Base-by-base conservation (phyloP, 495 filamentous ascomycete genomes). In the Polyplosphaeria fusca region DNA sequence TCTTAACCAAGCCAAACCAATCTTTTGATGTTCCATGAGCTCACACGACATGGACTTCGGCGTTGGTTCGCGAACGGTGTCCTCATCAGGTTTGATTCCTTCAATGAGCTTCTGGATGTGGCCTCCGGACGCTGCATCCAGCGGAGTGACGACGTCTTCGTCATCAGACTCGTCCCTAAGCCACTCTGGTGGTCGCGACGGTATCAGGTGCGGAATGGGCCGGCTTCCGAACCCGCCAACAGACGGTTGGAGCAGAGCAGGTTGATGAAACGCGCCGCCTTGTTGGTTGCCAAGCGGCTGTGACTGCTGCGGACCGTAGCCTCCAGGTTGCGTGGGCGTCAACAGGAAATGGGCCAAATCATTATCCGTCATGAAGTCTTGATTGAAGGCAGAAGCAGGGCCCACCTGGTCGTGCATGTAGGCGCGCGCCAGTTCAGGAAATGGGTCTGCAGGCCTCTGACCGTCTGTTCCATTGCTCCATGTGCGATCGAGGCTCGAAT, bases 1-100 rank as follows among this genome's bases (percentile, higher is more conserved):
- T 63, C 84, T 86, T 76, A 95, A 80, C 91, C 91, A 96, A 0
- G 82, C 76, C 37, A 96, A 67, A 14, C 88, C 91, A 14, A 95
- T 67, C 55, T 89, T 88, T 67, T 96, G 91, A 64, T 96, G 91
- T 41, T 86, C 80, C 73, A 91, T 85, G 3, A 96, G 73, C 1
- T 77, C 74, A 44, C 81, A 84, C n/a, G 72, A 80, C 67, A 96
- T 79, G 2, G 79, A 85, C 19, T 78, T 75, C 0, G 91, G 91
- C 0, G 87, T 93, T 24, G 64, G 59, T 14, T 69, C 63, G 3
- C 70, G 71, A 2, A 59, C 35, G 30, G 71, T 25, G 12, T 73
- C 71, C 23, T 74, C 70, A 27, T 71, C 65, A 4, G 68, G 68
- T 24, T 60, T 30, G 38, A 73, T 73, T 52, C 71, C 71, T 26